Evolutionary conservation across 768 basidiomycete genomes (phyloP), one percentile per base, ranked within the genome.

Genomic region (Mycena polygramma): DNA sequence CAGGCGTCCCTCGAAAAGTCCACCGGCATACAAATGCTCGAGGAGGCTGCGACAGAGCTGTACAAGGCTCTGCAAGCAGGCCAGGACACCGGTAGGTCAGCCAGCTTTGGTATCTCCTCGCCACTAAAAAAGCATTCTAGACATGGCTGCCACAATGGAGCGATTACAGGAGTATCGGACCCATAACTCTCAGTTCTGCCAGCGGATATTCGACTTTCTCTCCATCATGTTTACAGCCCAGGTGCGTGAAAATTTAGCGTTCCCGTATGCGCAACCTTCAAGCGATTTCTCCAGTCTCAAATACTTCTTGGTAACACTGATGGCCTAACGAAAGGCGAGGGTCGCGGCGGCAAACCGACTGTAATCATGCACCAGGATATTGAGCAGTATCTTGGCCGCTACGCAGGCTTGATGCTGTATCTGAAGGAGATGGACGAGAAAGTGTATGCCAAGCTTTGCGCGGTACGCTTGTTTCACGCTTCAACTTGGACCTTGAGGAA

Each of bases 81-180:
- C 8, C 86, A 92, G 72, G 97, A 98, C 76, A 92, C 93, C 74
- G 95, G 96, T 95, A 70, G 59, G 81, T 74, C 41, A 9, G 46
- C 19, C 37, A 24, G 19, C 45, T 48, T 52, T 1, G n/a, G 11
- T 66, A 43, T 60, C 61, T 74, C 43, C 37, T 5, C n/a, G 75
- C 69, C 53, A 73, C 72, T 46, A 66, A 35, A 57, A 46, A 22
- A 48, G 26, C 17, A 66, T 30, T 14, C 59, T 14, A 91, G 97
- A 97, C 76, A 97, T 98, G 91, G 95, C 96, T n/a, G 96, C 96
- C 9, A 96, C 96, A 0, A 97, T 97, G 88, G 96, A 96, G 80
- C 86, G 96, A 35, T 83, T 98, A 70, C 90, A 92, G 70, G 97
- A 98, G 79, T 99, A 99, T 77, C 87, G 89, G 68, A 95, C 93